A percentile compares a stretch with the other conserved stretches of the same genome.
Evolutionary conservation across 2,329 filamentous ascomycete species (phyloP).

Genomic region (Aspergillus thermomutatus): DNA sequence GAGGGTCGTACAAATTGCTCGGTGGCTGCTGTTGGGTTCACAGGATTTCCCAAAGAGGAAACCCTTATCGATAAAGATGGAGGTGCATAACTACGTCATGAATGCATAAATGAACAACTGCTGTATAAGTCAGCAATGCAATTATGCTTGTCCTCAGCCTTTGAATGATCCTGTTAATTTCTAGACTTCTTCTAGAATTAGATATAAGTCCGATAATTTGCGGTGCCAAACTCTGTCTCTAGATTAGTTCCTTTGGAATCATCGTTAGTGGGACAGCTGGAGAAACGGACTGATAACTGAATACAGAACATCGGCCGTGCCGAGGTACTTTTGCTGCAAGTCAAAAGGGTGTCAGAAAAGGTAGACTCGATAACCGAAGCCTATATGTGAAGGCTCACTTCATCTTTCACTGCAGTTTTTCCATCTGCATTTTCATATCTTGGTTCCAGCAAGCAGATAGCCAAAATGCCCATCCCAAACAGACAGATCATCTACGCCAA

Average conservation of each 20-base stretch:
- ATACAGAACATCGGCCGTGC: background rate
- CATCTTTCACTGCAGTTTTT: background rate
- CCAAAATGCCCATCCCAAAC: conserved; percentile 26
- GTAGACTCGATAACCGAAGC: background rate
- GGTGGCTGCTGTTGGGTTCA: background rate
- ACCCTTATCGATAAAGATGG: background rate
- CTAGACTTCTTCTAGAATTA: background rate
- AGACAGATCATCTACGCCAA: conserved; percentile 37
- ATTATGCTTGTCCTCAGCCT: background rate
- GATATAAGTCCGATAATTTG: background rate
- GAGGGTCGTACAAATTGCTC: background rate
- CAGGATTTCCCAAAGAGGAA: background rate
- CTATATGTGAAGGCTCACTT: background rate
- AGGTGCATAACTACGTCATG: background rate
- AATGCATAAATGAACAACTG: background rate
- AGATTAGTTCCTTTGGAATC: background rate
- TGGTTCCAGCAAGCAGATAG: background rate
- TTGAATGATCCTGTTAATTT: background rate
- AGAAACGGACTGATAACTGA: background rate
- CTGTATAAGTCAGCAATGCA: background rate
- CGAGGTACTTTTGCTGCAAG: background rate
- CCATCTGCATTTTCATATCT: background rate
- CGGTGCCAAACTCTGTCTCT: background rate
- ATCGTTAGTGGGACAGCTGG: background rate
- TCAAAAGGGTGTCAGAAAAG: background rate